Evolutionary conservation across 805 yeast species (phyloP).

Genomic region (Scheffersomyces ergatensis): DNA sequence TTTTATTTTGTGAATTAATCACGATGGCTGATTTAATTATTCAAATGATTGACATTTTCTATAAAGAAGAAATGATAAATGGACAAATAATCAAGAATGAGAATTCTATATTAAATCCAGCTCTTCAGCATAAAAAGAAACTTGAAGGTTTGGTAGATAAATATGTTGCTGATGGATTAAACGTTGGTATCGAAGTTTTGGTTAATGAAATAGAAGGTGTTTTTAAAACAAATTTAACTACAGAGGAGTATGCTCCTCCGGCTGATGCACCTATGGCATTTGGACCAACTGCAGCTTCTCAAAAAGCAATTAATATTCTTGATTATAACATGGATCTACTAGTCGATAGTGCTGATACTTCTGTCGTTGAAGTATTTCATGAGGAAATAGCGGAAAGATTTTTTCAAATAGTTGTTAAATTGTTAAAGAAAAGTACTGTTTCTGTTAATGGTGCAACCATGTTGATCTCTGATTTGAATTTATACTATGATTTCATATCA

Average conservation of each 20-base stretch:
- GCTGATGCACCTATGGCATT: constrained; percentile 13
- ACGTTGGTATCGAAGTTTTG: constrained; percentile 86
- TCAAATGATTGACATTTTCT: constrained; percentile 89
- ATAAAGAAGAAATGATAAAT: constrained; percentile 73
- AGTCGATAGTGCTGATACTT: constrained; percentile 80
- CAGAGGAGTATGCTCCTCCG: constrained; percentile 58
- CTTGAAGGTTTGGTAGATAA: constrained; percentile 82
- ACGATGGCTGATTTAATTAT: constrained; percentile 90
- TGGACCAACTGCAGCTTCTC: constrained; percentile 61
- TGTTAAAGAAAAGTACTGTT: constrained; percentile 66
- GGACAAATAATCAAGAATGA: constrained; percentile 63
- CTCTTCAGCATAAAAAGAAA: constrained; percentile 75
- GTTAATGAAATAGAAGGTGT: constrained; percentile 75
- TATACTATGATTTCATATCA: constrained; percentile 67
- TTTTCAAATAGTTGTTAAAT: constrained; percentile 71
- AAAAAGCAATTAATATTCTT: constrained; percentile 57
- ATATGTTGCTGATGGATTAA: constrained; percentile 88
- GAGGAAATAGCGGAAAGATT: constrained; percentile 91
- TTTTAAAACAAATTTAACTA: constrained; percentile 47
- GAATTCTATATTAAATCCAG: constrained; percentile 72
- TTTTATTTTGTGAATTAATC: constrained; percentile 83
- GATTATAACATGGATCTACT: constrained; percentile 70
- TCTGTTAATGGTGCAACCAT: constrained; percentile 81
- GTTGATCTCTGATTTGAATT: constrained; percentile 78
- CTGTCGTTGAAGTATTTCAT: constrained; percentile 87